These are phyloP conservation scores for Pelargonium nanum DNA, from an alignment of 345 rosid genomes.

Conservation along the genomic window DNA sequence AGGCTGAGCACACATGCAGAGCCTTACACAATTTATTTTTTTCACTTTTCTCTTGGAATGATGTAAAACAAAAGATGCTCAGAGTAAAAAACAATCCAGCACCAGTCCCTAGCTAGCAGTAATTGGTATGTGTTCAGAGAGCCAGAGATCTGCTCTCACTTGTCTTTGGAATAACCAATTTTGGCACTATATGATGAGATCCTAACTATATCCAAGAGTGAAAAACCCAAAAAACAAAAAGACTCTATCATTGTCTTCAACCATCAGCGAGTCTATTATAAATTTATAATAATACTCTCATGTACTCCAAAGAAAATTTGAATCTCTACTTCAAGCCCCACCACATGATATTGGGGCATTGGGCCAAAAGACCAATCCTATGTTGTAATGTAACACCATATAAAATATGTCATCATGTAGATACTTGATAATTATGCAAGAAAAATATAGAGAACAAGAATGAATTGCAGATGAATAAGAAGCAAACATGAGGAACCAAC, in stretches of 20 bases:
- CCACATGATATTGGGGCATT: not conserved
- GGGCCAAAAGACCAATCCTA: not conserved
- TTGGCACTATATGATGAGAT: not conserved
- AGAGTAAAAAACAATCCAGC: not conserved
- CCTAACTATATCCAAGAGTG: not conserved
- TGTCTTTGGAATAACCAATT: not conserved
- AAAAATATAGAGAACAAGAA: not conserved
- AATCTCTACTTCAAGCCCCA: not conserved
- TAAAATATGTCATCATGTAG: no score
- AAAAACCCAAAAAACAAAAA: not conserved
- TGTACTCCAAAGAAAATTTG: no score
- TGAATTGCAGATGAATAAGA: not conserved
- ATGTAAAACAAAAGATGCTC: not conserved
- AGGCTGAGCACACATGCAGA: not conserved
- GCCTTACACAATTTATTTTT: no score
- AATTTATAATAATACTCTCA: no score
- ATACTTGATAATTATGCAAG: no score
- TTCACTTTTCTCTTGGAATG: not conserved
- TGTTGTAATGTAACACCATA: no score
- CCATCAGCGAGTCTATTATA: not conserved
- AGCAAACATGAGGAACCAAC: not conserved
- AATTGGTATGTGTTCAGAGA: not conserved
- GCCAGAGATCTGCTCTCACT: not conserved
- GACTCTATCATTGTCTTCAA: not conserved
- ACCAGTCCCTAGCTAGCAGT: not conserved